Base-by-base conservation (phyloP, 139 green algal species). In the Picochlorum sp. region DNA sequence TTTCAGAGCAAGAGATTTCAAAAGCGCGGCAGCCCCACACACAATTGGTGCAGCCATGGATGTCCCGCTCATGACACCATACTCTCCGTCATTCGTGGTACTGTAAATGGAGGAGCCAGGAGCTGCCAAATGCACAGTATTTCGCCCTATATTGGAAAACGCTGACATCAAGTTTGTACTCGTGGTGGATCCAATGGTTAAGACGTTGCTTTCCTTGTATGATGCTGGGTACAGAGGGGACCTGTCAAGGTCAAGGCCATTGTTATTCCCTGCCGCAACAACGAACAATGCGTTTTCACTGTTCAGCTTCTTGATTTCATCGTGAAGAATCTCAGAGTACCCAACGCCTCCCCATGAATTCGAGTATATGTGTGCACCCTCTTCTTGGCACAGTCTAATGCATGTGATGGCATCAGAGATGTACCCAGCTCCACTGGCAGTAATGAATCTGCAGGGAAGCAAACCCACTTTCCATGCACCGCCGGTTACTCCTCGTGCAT, bases 21-120 rank as follows among this genome's bases (percentile, higher is more conserved):
- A 60, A 57, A 92, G 63, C 2, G 74, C 77, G 3, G 74, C 84
- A 5, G 80, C 71, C 24, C 78, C 86, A 2, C 81, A 77, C 6
- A 82, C 73, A 14, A 85, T 45, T 14, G 86, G 86, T 8, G 86
- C 90, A 1, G 92, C 86, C 92, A 98, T 98, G 15, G 78, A 90
- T 4, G 91, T 97, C 23, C 90, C 90, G 54, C 49, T 69, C 73
- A 79, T 71, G n/a, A 21, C n/a, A 8, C 31, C 61, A 52, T 79
- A 79, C 0, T 3, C 21, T 6, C 67, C 67, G 38, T 71, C 56
- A 20, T 41, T 14, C 2, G 24, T 64, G 4, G 73, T 79, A 34
- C 56, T 72, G 24, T 64, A 63, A 44, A 79, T 67, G 34, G 4
- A 50, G 5, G 69, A 67, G 2, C 73, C 73, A 18, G 73, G 73